Conservation (phyloP, 108 stramenopile species). For the Nitzschia palea region DNA sequence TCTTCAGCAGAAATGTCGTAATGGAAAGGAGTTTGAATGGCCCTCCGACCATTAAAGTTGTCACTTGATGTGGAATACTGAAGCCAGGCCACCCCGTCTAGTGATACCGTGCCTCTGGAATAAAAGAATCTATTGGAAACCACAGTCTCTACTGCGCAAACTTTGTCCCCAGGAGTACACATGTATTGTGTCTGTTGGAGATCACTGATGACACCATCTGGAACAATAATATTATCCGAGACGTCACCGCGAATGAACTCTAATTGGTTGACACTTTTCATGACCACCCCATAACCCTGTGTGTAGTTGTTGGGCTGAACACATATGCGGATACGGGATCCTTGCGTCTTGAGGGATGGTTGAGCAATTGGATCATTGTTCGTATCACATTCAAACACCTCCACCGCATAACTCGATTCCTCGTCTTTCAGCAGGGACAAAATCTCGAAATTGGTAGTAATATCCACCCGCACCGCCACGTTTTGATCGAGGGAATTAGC, state of each 20-base stretch:
- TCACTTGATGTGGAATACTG: conserved; percentile 8
- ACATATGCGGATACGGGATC: conserved; percentile 10
- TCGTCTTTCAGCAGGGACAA: conserved; percentile 4
- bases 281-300: conserved; percentile 2
- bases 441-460: background rate
- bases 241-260: conserved; percentile 15
- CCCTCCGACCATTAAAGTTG: too few species aligned
- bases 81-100: conserved; percentile 8
- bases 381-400: conserved; percentile 21
- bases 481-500: conserved; percentile 1
- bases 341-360: conserved; percentile 4
- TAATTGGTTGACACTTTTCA: conserved; percentile 19
- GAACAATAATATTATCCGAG: background rate
- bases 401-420: background rate
- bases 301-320: conserved; percentile 9
- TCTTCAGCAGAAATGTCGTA: too few species aligned
- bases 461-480: background rate
- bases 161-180: conserved; percentile 7
- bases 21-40: too few species aligned
- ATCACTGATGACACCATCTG: conserved; percentile 17
- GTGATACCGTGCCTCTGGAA: conserved; percentile 14
- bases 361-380: background rate
- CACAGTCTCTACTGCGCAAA: conserved; percentile 9
- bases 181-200: background rate
- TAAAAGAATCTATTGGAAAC: conserved; percentile 27